phyloP scores from a whole-genome alignment of 495 filamentous ascomycete genomes.

The Neurospora hispaniola region DNA sequence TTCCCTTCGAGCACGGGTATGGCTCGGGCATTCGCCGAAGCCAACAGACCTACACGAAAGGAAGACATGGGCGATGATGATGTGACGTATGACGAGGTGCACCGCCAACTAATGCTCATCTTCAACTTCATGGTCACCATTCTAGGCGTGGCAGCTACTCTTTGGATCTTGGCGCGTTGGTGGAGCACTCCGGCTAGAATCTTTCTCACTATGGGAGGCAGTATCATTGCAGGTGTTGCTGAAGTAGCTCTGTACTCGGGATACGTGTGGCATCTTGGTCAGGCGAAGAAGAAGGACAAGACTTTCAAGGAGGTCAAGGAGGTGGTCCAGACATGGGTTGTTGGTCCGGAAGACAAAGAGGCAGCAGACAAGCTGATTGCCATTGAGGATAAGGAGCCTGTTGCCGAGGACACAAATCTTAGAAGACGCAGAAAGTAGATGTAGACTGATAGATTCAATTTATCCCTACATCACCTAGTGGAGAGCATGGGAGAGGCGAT shows the following conservation, averaged over 20 bases:
- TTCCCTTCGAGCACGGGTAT: slow-evolving; percentile 40
- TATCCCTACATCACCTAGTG: too few relatives aligned
- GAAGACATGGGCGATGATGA: slow-evolving; percentile 41
- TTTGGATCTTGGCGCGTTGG: slow-evolving; percentile 61
- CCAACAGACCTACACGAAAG: slow-evolving; percentile 26
- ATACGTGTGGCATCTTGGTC: slow-evolving; percentile 66
- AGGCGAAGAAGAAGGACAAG: slow-evolving; percentile 58
- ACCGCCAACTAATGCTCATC: slow-evolving; percentile 63
- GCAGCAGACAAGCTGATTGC: slow-evolving; percentile 23
- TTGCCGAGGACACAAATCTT: slow-evolving; percentile 15
- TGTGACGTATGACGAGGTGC: slow-evolving; percentile 56
- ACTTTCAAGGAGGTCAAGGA: slow-evolving; percentile 59
- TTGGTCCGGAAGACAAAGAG: slow-evolving; percentile 36
- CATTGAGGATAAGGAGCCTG: slow-evolving; percentile 4
- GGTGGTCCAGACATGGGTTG: slow-evolving; percentile 58
- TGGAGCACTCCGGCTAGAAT: slow-evolving; percentile 62
- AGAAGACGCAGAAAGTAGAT: slow-evolving; percentile 21
- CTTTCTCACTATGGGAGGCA: slow-evolving; percentile 58
- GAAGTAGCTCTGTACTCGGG: slow-evolving; percentile 83
- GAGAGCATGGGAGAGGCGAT: background rate
- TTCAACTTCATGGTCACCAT: slow-evolving; percentile 66
- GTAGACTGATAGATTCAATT: background rate
- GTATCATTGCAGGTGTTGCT: slow-evolving; percentile 64
- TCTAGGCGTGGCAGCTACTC: slow-evolving; percentile 54
- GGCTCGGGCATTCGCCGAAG: slow-evolving; percentile 40